A percentile compares a stretch with the other conserved stretches of the same genome.
phyloP scores from a whole-genome alignment of 768 basidiomycete genomes.

The Chalciporus chontae region DNA sequence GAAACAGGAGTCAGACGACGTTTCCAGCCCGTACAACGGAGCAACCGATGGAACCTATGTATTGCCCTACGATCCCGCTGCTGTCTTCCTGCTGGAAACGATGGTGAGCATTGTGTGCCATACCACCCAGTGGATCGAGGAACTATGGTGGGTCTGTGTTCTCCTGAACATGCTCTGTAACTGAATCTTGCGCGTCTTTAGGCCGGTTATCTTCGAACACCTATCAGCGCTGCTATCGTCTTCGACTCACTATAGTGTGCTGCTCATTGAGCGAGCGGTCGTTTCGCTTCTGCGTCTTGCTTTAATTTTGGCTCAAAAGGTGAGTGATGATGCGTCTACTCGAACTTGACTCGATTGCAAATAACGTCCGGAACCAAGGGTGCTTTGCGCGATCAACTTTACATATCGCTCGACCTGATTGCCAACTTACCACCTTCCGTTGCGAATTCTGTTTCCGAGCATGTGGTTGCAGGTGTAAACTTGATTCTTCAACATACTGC shows the following conservation, averaged over 20 bases:
- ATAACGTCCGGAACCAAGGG: slow-evolving; percentile 43
- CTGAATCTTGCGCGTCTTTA: slow-evolving; percentile 29
- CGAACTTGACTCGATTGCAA: neutral
- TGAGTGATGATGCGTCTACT: slow-evolving; percentile 29
- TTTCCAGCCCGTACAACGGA: slow-evolving; percentile 32
- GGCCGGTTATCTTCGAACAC: slow-evolving; percentile 96
- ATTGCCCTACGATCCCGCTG: slow-evolving; percentile 91
- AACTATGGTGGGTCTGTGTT: slow-evolving; percentile 68
- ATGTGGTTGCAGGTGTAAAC: slow-evolving; percentile 80
- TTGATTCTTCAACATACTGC: slow-evolving; percentile 73
- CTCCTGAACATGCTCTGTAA: neutral
- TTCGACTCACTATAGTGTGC: slow-evolving; percentile 78
- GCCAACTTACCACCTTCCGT: slow-evolving; percentile 73
- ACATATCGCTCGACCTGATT: slow-evolving; percentile 88
- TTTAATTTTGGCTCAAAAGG: slow-evolving; percentile 75
- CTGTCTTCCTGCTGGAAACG: slow-evolving; percentile 90
- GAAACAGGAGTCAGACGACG: slow-evolving; percentile 66
- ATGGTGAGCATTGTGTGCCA: slow-evolving; percentile 89
- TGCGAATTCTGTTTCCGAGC: slow-evolving; percentile 85
- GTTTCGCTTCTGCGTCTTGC: slow-evolving; percentile 86
- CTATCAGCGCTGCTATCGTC: slow-evolving; percentile 75
- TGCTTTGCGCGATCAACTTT: slow-evolving; percentile 87
- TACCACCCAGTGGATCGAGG: slow-evolving; percentile 73
- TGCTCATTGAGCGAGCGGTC: slow-evolving; percentile 92
- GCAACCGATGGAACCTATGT: slow-evolving; percentile 44